Evolutionary conservation across 768 basidiomycete species (phyloP).

Genomic region (Exsudoporus frostii): DNA sequence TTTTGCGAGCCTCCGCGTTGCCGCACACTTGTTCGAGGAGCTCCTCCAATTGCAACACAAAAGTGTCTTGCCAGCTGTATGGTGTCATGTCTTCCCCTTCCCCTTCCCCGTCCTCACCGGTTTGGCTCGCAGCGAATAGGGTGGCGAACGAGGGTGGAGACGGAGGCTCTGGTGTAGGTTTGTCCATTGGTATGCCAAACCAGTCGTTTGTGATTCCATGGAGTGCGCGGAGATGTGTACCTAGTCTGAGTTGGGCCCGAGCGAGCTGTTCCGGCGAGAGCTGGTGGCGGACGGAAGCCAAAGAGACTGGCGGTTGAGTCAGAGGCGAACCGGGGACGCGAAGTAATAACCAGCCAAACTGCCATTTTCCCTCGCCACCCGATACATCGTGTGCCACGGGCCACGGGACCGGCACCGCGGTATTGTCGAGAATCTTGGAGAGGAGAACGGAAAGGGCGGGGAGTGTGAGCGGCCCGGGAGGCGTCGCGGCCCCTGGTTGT

Average conservation of each 20-base stretch:
- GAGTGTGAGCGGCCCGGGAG: conserved; percentile 26
- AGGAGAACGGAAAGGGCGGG: conserved; percentile 39
- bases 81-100: conserved; percentile 24
- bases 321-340: conserved; percentile 35
- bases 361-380: conserved; percentile 16
- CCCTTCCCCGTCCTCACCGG: conserved; percentile 5
- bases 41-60: conserved; percentile 56
- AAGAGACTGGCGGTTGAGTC: conserved; percentile 31
- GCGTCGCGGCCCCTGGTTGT: conserved; percentile 6
- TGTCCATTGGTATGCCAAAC: conserved; percentile 55
- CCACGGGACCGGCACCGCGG: conserved; percentile 49
- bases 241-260: conserved; percentile 58
- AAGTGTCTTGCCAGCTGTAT: conserved; percentile 77
- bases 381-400: conserved; percentile 48
- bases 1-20: conserved; percentile 13
- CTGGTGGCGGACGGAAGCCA: conserved; percentile 36
- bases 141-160: conserved; percentile 13
- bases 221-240: conserved; percentile 57
- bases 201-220: conserved; percentile 76
- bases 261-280: conserved; percentile 38
- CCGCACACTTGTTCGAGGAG: conserved; percentile 45
- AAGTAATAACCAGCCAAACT: conserved; percentile 28
- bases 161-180: conserved; percentile 31
- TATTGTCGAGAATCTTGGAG: conserved; percentile 38
- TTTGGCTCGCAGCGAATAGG: conserved; percentile 2